Base-by-base conservation (phyloP, 1,284 basidiomycete genomes). In the Sporisorium graminicola region DNA sequence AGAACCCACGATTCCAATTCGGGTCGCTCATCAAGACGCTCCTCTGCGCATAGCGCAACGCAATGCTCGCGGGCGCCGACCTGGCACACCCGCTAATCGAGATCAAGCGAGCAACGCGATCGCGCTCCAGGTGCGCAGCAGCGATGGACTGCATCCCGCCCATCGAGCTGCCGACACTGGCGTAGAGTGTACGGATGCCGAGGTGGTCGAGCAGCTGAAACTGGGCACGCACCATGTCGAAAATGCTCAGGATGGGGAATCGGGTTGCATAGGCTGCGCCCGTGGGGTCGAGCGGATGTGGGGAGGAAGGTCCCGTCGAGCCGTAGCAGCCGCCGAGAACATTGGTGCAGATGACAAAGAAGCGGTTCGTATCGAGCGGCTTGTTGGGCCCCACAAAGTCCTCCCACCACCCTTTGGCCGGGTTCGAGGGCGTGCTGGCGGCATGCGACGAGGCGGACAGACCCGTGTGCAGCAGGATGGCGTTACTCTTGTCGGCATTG, bases 1-100 rank as follows among this genome's bases (percentile, higher is more conserved):
- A 99, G 86, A 96, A 98, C 1, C 97, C 96, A 44, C 95, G 91
- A 78, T 99, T 99, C 97, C 96, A 99, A 79, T 99, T 98, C 0
- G 96, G 96, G 86, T 99, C 96, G 7, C 95, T 92, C 96, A 99
- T 99, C 58, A 99, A 90, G 13, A 99, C 96, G 29, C 76, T 95
- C 82, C 96, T 87, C 86, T 99, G 96, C 1, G 96, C 95, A 86
- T 92, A 97, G 40, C 96, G 90, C 91, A 99, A 94, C 2, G 97
- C 96, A 66, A 99, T 92, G 68, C 93, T 94, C 22, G 93, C 91
- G 4, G 97, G 93, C 47, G 91, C 94, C 78, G 93, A 95, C 56
- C 96, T 88, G 0, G 95, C 96, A 5, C 94, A 95, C 8, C 95
- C 97, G 76, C 93, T 94, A 80, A 99, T 98, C 82, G 92, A 94